Base-by-base conservation (phyloP, 106 monocot species). In the Dactylorhiza incarnata region DNA sequence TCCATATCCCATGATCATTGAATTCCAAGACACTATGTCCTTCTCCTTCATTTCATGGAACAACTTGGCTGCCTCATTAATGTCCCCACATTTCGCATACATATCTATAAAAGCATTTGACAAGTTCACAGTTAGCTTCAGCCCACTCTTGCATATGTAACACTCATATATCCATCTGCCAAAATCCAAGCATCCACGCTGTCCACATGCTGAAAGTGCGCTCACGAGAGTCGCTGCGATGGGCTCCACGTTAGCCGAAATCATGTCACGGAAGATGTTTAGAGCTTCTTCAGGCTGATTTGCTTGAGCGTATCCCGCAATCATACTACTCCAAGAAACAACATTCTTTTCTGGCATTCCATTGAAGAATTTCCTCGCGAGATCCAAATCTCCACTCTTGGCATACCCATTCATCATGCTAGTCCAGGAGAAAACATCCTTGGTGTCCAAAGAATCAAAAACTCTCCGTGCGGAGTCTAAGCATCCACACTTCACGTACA, bases 341-440 rank as follows among this genome's bases (percentile, higher is more conserved):
- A n/a, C 82, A 79, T 90, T 90, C 65, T 77, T 90, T 19, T 67
- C 61, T 0, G 93, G 87, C 85, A 90, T 93, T 49, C 75, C 26
- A 47, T 90, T 56, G 9, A 94, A 94, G 9, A 88, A 23, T 16
- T 70, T 72, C 73, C 67, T 77, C 14, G 93, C 87, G 51, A 67
- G 49, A 3, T 84, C 78, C 49, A 88, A 54, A 51, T 84, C 26
- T 44, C 75, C 90, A 67, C 72, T 79, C 77, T 86, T 93, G 9
- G 83, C 87, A 70, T 85, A 90, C 0, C 74, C 86, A 75, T 77
- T 86, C 51, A 93, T 44, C 86, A 93, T 84, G 26, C 84, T 84
- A 25, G 90, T 90, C 89, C 86, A 90, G 3, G 93, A 88, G 72
- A 88, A 90, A 9, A 86, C 86, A 80, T 94, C 93, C 76, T 75